Evolutionary conservation across 1,284 basidiomycete species (phyloP), one percentile per base, ranked within the genome.

Genomic region (Chondrostereum purpureum): DNA sequence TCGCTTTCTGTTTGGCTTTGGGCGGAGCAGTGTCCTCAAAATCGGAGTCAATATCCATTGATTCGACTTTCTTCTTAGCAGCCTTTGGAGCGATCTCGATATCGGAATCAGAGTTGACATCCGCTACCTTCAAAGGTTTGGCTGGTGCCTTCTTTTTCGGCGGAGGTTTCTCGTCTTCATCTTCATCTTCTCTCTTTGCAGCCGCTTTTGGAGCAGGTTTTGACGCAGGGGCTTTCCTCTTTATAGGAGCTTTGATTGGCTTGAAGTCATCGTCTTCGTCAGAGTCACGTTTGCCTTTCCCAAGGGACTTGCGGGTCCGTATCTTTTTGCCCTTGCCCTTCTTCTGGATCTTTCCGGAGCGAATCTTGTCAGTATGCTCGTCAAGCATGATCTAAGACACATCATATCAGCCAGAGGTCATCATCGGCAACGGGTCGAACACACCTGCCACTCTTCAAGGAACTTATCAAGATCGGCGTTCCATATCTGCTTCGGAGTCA

Each of bases 401-500:
- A 48, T n/a, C 27, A 37, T 39, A 24, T 43, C 33, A 45, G 42
- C 23, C 39, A 3, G 35, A 11, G 8, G 24, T 19, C 13, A 22
- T 22, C 44, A 14, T 27, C 21, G 34, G 39, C 42, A 43, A 19
- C 39, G 40, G 34, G 12, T n/a, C 18, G 13, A 12, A 68, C 83
- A 52, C 50, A 88, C 92, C 64, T 90, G 78, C 92, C 92, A 98
- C 57, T 88, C 82, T 34, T 67, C 73, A 34, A 92, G 62, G 74
- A 99, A 96, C 20, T 64, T 67, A 57, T 94, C 88, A 18, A 99
- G 72, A 58, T 99, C 96, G 11, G 75, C 72, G 58, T 90, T 88
- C 96, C 96, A 99, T 51, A 99, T 72, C 55, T 89, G 80, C 53
- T 83, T 81, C 0, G 93, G 90, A 1, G 82, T 80, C 47, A 85